Conservation (phyloP, 78 protist genomes). For the Dictyostelium firmibasis region DNA sequence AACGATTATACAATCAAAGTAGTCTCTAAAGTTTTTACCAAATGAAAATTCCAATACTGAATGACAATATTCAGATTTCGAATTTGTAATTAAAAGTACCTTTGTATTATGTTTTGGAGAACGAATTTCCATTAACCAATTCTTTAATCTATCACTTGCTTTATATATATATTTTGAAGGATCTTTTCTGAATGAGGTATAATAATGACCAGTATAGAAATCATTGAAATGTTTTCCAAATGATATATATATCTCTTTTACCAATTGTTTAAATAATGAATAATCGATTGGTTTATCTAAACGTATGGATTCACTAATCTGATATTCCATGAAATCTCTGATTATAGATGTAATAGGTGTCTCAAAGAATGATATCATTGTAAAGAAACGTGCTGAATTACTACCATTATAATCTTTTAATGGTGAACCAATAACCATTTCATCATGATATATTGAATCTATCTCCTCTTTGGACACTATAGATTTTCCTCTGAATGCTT, state of each 20-base stretch:
- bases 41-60: conserved; percentile 16
- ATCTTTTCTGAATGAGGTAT: not conserved
- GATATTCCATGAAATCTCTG: not conserved
- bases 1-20: conserved; percentile 29
- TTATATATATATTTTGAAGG: conserved; percentile 18
- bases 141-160: not conserved
- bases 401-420: conserved; percentile 9
- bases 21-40: conserved; percentile 27
- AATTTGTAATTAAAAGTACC: conserved; percentile 36
- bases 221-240: conserved; percentile 8
- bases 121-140: conserved; percentile 11
- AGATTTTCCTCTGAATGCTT: conserved; percentile 16
- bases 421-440: not conserved
- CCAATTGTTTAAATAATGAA: not conserved
- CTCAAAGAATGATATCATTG: conserved; percentile 48
- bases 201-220: not conserved
- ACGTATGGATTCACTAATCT: not conserved
- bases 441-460: conserved; percentile 10
- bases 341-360: not conserved
- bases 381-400: conserved; percentile 14
- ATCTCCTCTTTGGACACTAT: not conserved
- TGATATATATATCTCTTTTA: not conserved
- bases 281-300: not conserved
- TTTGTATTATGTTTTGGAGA: not conserved
- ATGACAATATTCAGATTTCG: conserved; percentile 56